These are phyloP conservation scores for Kwoniella bestiolae DNA, from an alignment of 768 basidiomycete species.

Conservation along the genomic window DNA sequence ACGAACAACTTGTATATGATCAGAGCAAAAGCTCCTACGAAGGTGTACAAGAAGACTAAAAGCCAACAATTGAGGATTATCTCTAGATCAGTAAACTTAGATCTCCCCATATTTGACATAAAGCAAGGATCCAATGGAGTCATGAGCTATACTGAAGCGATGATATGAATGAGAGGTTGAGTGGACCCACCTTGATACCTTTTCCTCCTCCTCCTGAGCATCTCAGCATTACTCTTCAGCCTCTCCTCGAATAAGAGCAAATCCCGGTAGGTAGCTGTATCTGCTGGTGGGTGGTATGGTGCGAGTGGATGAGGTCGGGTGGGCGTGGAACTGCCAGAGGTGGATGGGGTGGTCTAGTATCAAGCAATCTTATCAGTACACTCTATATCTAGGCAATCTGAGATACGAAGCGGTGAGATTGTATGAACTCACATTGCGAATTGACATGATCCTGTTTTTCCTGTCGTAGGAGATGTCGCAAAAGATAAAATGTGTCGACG, in stretches of 20 bases:
- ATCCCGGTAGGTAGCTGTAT: constrained; percentile 81
- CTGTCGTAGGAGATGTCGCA: not conserved
- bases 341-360: not conserved
- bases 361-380: no score
- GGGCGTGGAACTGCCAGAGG: not conserved
- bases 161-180: not conserved
- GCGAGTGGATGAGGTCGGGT: constrained; percentile 24
- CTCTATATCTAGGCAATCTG: no score
- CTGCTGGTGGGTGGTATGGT: constrained; percentile 69
- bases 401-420: no score
- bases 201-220: constrained; percentile 74
- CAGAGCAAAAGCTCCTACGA: constrained; percentile 64
- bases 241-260: constrained; percentile 92
- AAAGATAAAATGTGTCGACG: no score
- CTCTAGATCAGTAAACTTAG: not conserved
- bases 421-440: not conserved
- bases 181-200: constrained; percentile 58
- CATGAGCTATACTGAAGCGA: no score
- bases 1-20: constrained; percentile 78
- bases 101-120: no score
- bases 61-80: no score
- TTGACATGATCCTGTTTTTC: not conserved
- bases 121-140: no score
- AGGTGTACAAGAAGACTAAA: constrained; percentile 43
- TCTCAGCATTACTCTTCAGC: constrained; percentile 90